phyloP scores from a whole-genome alignment of 371 early-diverging fungal species.

The Actinomortierella ambigua region DNA sequence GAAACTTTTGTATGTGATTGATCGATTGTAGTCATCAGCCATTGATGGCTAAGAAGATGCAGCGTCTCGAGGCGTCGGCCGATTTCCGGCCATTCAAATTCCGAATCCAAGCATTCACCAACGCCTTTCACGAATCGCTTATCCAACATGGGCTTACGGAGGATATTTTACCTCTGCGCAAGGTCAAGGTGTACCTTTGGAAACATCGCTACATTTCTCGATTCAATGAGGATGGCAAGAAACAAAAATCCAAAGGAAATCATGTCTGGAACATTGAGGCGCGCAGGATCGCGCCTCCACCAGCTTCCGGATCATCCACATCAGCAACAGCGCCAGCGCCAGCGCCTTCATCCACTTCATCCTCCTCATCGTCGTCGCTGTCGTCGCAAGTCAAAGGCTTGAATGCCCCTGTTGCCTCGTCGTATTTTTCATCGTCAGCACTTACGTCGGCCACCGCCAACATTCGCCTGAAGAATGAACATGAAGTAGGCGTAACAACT shows the following conservation, averaged over 20 bases:
- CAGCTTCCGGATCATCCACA: conserved; percentile 5
- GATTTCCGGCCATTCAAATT: conserved; percentile 72
- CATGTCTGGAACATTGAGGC: conserved; percentile 76
- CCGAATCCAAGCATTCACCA: conserved; percentile 71
- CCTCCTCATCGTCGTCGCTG: too few species aligned
- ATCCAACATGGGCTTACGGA: conserved; percentile 54
- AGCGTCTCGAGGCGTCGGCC: conserved; percentile 61
- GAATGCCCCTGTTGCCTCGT: too few species aligned
- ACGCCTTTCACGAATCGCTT: conserved; percentile 65
- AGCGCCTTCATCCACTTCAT: too few species aligned
- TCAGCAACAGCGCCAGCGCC: background rate
- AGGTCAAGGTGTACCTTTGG: conserved; percentile 66
- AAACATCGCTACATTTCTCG: conserved; percentile 66
- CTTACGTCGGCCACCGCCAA: background rate
- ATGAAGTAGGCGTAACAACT: background rate
- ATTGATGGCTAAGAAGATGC: conserved; percentile 68
- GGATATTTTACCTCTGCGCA: conserved; percentile 55
- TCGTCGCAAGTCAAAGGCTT: too few species aligned
- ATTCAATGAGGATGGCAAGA: conserved; percentile 72
- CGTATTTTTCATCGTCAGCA: too few species aligned
- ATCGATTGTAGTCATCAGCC: conserved; percentile 56
- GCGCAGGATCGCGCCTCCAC: conserved; percentile 47
- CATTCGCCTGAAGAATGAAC: background rate
- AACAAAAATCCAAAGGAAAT: conserved; percentile 71
- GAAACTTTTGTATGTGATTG: background rate